phyloP scores from a whole-genome alignment of 306 rosid species.

The Casuarina equisetifolia region DNA sequence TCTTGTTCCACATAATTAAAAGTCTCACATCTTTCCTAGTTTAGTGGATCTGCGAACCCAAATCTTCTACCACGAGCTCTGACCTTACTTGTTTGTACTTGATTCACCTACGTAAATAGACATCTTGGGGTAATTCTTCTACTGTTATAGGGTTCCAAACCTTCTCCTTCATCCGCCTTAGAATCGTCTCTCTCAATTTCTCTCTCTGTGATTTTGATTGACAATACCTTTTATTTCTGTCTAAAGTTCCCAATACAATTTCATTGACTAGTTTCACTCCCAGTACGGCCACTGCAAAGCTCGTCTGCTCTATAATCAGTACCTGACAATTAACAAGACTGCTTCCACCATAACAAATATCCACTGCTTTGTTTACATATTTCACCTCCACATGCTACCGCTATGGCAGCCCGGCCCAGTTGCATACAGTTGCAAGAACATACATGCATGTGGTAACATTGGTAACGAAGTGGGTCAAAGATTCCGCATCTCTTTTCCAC shows the following conservation, averaged over 20 bases:
- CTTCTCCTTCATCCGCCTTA: too few relatives aligned
- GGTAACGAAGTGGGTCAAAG: slow-evolving; percentile 7
- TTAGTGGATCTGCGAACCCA: too few relatives aligned
- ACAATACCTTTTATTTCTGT: neutral
- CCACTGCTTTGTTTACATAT: too few relatives aligned
- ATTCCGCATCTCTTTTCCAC: slow-evolving; percentile 9
- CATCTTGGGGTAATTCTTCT: too few relatives aligned
- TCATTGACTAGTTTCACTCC: neutral
- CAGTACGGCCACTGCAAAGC: neutral
- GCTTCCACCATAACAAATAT: neutral
- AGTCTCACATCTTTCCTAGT: too few relatives aligned
- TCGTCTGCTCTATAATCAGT: neutral
- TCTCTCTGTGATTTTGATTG: neutral
- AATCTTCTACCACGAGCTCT: too few relatives aligned
- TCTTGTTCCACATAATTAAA: too few relatives aligned
- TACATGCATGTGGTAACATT: slow-evolving; percentile 11
- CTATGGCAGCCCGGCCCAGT: too few relatives aligned
- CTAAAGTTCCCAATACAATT: neutral
- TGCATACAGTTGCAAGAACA: neutral
- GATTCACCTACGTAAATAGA: too few relatives aligned
- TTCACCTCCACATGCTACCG: too few relatives aligned
- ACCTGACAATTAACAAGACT: neutral
- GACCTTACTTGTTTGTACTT: too few relatives aligned
- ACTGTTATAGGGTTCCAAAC: too few relatives aligned
- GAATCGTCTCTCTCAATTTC: neutral